Conservation (phyloP, 2,329 filamentous ascomycete genomes). For the Cytospora leucostoma region DNA sequence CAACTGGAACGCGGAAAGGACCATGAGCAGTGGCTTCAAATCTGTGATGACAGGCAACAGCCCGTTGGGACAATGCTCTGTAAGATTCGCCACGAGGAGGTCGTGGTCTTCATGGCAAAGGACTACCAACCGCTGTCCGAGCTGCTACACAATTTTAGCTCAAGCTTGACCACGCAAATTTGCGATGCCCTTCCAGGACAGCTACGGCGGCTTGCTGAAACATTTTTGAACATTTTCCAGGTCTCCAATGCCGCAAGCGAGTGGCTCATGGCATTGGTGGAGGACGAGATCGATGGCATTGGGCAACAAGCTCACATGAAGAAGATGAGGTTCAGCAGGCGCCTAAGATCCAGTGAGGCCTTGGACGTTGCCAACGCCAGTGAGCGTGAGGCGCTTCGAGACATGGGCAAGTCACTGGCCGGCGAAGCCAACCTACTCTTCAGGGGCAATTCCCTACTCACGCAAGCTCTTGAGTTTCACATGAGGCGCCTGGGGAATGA, state of each 20-base stretch:
- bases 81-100: constrained; percentile 81
- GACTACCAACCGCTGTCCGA: constrained; percentile 85
- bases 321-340: constrained; percentile 70
- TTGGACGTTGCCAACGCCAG: constrained; percentile 52
- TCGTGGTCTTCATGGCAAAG: constrained; percentile 81
- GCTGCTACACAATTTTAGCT: constrained; percentile 80
- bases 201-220: constrained; percentile 78
- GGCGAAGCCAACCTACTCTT: constrained; percentile 94
- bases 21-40: constrained; percentile 84
- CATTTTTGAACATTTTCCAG: constrained; percentile 92
- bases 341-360: constrained; percentile 71
- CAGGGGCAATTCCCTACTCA: constrained; percentile 89
- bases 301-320: constrained; percentile 78
- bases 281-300: constrained; percentile 95
- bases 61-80: constrained; percentile 81
- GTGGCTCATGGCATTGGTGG: constrained; percentile 90
- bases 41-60: constrained; percentile 75
- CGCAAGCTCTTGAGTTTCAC: constrained; percentile 89
- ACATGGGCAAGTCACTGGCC: constrained; percentile 76
- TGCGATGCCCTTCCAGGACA: constrained; percentile 76
- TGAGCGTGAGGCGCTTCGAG: constrained; percentile 71
- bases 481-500: constrained; percentile 94
- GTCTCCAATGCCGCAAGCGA: constrained; percentile 81
- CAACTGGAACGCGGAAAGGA: constrained; percentile 77
- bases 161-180: constrained; percentile 82